These are phyloP conservation scores for Oryza coarctata DNA, from an alignment of 176 grass and related monocot genomes.

Conservation along the genomic window DNA sequence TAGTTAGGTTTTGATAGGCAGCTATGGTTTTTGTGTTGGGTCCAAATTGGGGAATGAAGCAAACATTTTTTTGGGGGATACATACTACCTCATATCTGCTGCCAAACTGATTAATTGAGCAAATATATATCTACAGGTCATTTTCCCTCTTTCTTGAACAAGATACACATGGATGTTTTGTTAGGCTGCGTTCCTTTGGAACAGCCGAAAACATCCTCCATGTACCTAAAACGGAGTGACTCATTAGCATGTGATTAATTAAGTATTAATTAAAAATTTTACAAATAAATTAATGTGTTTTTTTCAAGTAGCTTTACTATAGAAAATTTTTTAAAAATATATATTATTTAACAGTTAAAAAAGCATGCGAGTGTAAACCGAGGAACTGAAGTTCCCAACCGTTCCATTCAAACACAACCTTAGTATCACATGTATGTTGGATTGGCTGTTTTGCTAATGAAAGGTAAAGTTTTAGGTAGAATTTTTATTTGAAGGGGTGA, in stretches of 20 bases:
- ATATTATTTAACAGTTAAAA: too few species aligned
- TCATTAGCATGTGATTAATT: too few species aligned
- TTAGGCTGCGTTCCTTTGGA: too few species aligned
- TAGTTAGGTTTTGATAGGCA: not conserved
- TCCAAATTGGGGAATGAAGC: not conserved
- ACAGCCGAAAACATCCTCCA: too few species aligned
- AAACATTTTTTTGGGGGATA: not conserved
- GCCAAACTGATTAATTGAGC: not conserved
- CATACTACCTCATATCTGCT: not conserved
- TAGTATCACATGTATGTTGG: slow-evolving; percentile 12
- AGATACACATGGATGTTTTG: not conserved
- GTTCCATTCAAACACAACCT: too few species aligned
- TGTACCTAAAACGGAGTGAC: too few species aligned
- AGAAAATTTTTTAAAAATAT: too few species aligned
- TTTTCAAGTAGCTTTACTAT: too few species aligned
- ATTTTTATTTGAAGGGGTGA: not conserved
- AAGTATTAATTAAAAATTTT: too few species aligned
- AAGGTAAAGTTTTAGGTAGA: not conserved
- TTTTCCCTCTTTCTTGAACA: not conserved
- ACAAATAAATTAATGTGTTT: too few species aligned
- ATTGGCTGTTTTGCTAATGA: not conserved
- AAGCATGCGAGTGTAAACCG: too few species aligned
- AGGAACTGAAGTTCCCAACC: too few species aligned
- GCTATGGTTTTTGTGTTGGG: not conserved
- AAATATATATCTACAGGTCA: not conserved